phyloP scores from a whole-genome alignment of 192 early-diverging fungal species.

The Umbelopsis vinacea region DNA sequence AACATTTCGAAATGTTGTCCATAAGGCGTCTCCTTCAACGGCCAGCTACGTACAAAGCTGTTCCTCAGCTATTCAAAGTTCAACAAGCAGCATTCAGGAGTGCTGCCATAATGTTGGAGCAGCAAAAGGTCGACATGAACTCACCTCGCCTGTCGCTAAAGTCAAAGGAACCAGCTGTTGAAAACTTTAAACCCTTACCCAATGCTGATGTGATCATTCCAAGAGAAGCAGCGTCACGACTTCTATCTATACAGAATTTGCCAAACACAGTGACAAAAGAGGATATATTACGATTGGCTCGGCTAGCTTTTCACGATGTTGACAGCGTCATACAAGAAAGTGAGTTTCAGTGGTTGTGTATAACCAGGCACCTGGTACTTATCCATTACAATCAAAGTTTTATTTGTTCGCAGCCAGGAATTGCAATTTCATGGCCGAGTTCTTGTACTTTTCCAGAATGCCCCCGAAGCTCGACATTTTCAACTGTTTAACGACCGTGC shows the following conservation, averaged over 20 bases:
- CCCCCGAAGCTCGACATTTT: conserved; percentile 24
- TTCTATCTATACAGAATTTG: conserved; percentile 31
- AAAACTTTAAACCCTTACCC: conserved; percentile 2
- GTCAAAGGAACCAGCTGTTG: too few relatives aligned
- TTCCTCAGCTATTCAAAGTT: neutral
- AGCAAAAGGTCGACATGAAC: neutral
- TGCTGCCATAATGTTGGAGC: neutral
- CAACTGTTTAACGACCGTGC: conserved; percentile 25
- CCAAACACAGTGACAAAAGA: conserved; percentile 36
- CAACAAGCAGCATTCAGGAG: neutral
- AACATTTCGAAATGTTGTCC: neutral
- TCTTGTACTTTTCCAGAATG: conserved; percentile 23
- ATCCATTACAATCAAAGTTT: conserved; percentile 11
- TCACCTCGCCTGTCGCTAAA: neutral
- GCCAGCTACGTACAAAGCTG: neutral
- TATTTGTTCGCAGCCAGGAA: conserved; percentile 29
- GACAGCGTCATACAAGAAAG: conserved; percentile 35
- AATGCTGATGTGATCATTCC: neutral
- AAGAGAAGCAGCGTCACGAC: conserved; percentile 12
- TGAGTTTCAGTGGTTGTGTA: neutral
- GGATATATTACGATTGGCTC: conserved; percentile 35
- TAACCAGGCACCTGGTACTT: neutral
- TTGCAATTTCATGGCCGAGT: conserved; percentile 34
- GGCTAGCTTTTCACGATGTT: conserved; percentile 30
- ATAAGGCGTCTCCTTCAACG: neutral